Evolutionary conservation across 2,329 filamentous ascomycete genomes (phyloP).

Genomic region (Claviceps maximensis): DNA sequence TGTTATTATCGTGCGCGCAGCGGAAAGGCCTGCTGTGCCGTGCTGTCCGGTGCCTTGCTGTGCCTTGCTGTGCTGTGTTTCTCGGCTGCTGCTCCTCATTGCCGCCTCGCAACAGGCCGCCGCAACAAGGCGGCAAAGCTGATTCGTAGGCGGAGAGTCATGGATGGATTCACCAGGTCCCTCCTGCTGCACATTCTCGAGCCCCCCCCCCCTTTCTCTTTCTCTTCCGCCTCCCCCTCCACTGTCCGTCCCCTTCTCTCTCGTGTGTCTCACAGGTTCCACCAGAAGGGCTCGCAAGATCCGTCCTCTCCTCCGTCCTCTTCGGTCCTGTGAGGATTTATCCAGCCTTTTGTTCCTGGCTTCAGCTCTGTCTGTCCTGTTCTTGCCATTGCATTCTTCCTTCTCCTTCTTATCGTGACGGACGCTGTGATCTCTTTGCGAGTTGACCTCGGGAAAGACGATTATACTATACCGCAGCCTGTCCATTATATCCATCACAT

Average conservation of each 20-base stretch:
- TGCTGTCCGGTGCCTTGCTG: no score
- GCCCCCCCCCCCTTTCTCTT: no score
- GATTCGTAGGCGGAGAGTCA: no score
- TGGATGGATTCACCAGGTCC: no score
- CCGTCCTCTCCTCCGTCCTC: constrained; percentile 4
- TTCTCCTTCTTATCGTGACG: not conserved
- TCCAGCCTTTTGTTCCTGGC: not conserved
- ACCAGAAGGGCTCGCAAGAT: not conserved
- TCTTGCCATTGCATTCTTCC: not conserved
- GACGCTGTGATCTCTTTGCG: not conserved
- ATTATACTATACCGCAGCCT: not conserved
- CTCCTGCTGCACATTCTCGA: no score
- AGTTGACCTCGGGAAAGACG: constrained; percentile 3
- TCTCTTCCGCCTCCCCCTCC: not conserved
- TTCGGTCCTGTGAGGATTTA: constrained; percentile 3
- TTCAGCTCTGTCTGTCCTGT: not conserved
- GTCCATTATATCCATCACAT: not conserved
- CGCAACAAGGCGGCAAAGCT: no score
- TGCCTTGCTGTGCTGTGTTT: no score
- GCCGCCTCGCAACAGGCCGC: not conserved
- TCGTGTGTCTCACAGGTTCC: not conserved
- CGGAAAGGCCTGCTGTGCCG: no score
- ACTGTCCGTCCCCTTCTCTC: not conserved
- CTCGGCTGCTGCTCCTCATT: no score
- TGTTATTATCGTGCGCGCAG: no score